phyloP scores from a whole-genome alignment of 352 stramenopile species.

The Pythium dissimile region DNA sequence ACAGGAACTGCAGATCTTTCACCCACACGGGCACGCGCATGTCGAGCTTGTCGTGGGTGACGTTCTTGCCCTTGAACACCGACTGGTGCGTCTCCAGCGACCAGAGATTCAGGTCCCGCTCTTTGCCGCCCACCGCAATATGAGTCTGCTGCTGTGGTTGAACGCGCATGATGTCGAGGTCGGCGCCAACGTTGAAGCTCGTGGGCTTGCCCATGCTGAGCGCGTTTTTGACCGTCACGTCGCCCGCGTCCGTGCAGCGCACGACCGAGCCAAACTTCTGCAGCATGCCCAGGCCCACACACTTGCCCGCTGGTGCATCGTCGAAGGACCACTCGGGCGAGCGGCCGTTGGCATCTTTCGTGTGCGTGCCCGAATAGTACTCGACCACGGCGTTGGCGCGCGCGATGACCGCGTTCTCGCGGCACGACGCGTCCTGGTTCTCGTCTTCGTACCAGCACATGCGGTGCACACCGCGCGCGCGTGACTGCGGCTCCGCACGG shows the following conservation, averaged over 20 bases:
- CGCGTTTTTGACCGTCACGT: constrained; percentile 52
- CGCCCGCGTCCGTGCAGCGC: constrained; percentile 51
- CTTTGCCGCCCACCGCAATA: constrained; percentile 76
- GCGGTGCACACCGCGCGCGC: constrained; percentile 43
- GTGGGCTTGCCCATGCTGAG: constrained; percentile 38
- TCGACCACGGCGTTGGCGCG: constrained; percentile 63
- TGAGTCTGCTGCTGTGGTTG: constrained; percentile 42
- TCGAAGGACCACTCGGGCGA: constrained; percentile 52
- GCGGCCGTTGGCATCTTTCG: constrained; percentile 27
- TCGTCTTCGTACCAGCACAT: constrained; percentile 64
- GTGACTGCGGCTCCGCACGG: constrained; percentile 40
- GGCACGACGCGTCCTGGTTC: constrained; percentile 25
- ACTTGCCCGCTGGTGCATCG: constrained; percentile 16
- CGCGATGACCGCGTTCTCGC: constrained; percentile 55
- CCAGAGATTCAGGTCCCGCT: constrained; percentile 79
- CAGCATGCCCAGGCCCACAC: constrained; percentile 55
- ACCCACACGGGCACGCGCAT: constrained; percentile 90
- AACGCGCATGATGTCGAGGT: constrained; percentile 59
- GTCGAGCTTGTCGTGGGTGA: constrained; percentile 83
- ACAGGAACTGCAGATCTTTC: constrained; percentile 71
- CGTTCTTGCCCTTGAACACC: constrained; percentile 85
- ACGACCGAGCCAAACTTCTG: constrained; percentile 64
- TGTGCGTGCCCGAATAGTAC: constrained; percentile 47
- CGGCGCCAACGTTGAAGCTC: constrained; percentile 47
- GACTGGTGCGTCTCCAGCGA: constrained; percentile 74